A percentile compares a stretch with the other conserved stretches of the same genome.
phyloP scores from a whole-genome alignment of 768 basidiomycete species.

The Mycena maculata region DNA sequence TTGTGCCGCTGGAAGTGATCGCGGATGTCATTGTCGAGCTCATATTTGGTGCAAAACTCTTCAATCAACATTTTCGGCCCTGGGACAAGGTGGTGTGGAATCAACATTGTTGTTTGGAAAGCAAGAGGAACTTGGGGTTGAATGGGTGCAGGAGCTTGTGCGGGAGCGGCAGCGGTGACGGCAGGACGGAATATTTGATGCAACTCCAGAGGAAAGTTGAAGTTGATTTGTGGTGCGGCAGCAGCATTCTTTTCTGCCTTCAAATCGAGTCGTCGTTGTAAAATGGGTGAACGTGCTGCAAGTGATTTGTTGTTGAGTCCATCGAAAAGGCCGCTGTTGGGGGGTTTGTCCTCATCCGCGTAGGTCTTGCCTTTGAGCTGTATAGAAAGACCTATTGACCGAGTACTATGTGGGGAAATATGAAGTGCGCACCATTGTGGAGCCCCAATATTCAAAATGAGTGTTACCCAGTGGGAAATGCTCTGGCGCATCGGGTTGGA shows the following conservation, averaged over 20 bases:
- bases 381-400: no score
- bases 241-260: not conserved
- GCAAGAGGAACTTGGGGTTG: no score
- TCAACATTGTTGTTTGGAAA: no score
- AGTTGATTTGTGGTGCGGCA: not conserved
- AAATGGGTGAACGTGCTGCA: conserved; percentile 33
- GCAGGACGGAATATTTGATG: not conserved
- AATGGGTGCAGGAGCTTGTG: conserved; percentile 3
- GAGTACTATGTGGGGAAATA: no score
- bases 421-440: conserved; percentile 36
- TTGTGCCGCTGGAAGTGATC: conserved; percentile 20
- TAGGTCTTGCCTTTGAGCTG: no score
- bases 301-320: conserved; percentile 8
- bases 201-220: conserved; percentile 18
- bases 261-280: conserved; percentile 31
- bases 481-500: conserved; percentile 9
- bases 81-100: no score
- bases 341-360: conserved; percentile 32
- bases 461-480: conserved; percentile 33
- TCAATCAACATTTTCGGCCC: no score
- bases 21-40: conserved; percentile 15
- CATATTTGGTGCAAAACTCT: no score
- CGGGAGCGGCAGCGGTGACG: not conserved
- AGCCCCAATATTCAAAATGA: conserved; percentile 33
- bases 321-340: conserved; percentile 33